These are phyloP conservation scores for Rhodotorula kratochvilovae DNA, from an alignment of 768 basidiomycete genomes.

Conservation along the genomic window DNA sequence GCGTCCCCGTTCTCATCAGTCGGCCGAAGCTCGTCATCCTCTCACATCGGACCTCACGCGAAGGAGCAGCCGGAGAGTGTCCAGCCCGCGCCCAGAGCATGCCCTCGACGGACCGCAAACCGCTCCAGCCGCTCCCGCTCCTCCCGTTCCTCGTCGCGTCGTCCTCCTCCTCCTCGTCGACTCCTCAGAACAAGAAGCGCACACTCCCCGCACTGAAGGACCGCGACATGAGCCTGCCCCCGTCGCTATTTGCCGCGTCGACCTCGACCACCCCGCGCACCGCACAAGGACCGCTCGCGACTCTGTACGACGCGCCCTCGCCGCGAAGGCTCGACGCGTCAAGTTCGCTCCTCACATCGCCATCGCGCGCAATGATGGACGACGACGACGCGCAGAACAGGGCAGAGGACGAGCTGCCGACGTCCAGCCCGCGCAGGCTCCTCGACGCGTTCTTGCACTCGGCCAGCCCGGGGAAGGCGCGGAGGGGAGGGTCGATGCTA, in stretches of 20 bases:
- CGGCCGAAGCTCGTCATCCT: no score
- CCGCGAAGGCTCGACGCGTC: background rate
- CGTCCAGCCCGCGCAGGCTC: constrained; percentile 10
- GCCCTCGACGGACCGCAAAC: background rate
- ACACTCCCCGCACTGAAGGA: background rate
- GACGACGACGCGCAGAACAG: constrained; percentile 12
- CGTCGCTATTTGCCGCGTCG: constrained; percentile 7
- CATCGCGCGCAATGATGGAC: background rate
- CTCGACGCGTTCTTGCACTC: constrained; percentile 19
- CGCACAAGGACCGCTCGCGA: background rate
- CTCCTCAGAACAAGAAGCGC: no score
- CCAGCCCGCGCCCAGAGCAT: no score
- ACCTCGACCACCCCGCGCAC: background rate
- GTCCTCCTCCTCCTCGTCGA: background rate
- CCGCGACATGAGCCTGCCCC: constrained; percentile 3
- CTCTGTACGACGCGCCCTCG: constrained; percentile 15
- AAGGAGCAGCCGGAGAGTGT: no score
- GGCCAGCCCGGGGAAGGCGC: background rate
- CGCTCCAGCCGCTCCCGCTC: constrained; percentile 15
- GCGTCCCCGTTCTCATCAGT: no score
- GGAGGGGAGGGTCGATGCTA: background rate
- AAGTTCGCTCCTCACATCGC: background rate
- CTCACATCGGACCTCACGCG: no score
- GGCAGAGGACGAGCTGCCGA: background rate
- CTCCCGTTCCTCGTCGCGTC: background rate